A percentile compares a stretch with the other conserved stretches of the same genome.
Conservation (phyloP, 352 stramenopile genomes). For the Phytophthora kernoviae region DNA sequence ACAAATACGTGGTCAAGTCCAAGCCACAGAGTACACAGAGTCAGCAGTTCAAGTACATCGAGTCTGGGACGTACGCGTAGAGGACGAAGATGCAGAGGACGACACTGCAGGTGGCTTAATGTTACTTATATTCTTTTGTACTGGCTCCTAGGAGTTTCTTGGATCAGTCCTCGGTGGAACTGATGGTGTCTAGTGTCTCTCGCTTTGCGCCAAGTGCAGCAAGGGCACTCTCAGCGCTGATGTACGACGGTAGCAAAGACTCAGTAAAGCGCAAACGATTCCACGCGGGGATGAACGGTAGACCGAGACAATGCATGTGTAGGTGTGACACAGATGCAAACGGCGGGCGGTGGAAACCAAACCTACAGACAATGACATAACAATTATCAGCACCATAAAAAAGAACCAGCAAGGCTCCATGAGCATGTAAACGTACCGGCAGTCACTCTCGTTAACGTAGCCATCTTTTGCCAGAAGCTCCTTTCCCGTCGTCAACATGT, state of each 20-base stretch:
- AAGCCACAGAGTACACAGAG: conserved; percentile 80
- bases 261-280: conserved; percentile 67
- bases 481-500: conserved; percentile 64
- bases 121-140: conserved; percentile 34
- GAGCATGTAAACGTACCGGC: conserved; percentile 28
- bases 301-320: conserved; percentile 73
- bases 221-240: conserved; percentile 54
- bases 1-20: conserved; percentile 86
- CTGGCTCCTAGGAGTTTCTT: neutral
- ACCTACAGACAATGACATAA: conserved; percentile 26
- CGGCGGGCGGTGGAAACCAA: conserved; percentile 74
- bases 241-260: conserved; percentile 58
- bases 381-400: neutral
- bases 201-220: conserved; percentile 27
- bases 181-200: conserved; percentile 22
- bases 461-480: conserved; percentile 52
- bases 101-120: conserved; percentile 12
- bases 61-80: conserved; percentile 75
- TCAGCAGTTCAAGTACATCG: conserved; percentile 87
- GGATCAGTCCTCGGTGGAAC: conserved; percentile 22
- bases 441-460: conserved; percentile 34
- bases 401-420: neutral
- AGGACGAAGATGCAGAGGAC: neutral
- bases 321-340: conserved; percentile 78
- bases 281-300: conserved; percentile 66